Evolutionary conservation across 345 rosid genomes (phyloP).

Genomic region (Eucalyptus marginata): DNA sequence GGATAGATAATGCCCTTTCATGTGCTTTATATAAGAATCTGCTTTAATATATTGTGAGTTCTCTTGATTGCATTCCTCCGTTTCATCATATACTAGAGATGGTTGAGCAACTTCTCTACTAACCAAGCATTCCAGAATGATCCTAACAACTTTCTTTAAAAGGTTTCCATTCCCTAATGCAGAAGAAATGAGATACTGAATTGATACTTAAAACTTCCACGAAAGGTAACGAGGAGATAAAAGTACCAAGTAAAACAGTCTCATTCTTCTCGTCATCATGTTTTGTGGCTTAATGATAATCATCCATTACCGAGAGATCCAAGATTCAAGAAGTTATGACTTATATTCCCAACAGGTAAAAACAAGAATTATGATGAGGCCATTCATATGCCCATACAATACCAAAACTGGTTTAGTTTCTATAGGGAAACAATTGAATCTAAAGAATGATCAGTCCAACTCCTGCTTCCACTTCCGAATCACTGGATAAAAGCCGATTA

Average conservation of each 20-base stretch:
- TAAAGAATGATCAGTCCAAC: not conserved
- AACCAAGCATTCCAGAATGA: not conserved
- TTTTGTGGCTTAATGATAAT: not conserved
- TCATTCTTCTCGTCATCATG: not conserved
- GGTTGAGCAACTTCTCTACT: not conserved
- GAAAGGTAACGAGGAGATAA: not conserved
- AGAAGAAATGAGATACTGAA: not conserved
- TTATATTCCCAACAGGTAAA: not conserved
- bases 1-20: not conserved
- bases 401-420: not conserved
- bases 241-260: not conserved
- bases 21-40: not conserved
- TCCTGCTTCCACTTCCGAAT: not conserved
- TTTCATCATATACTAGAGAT: not conserved
- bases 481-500: not conserved
- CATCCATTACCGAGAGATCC: not conserved
- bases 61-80: not conserved
- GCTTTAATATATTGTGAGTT: not conserved
- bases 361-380: not conserved
- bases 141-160: not conserved
- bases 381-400: not conserved
- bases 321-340: not conserved
- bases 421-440: not conserved
- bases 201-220: not conserved
- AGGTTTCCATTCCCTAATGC: not conserved